Percentiles rank a stretch among this genome's conserved stretches.
Conservation (phyloP, 352 stramenopile genomes). For the Elongisporangium anandrum region DNA sequence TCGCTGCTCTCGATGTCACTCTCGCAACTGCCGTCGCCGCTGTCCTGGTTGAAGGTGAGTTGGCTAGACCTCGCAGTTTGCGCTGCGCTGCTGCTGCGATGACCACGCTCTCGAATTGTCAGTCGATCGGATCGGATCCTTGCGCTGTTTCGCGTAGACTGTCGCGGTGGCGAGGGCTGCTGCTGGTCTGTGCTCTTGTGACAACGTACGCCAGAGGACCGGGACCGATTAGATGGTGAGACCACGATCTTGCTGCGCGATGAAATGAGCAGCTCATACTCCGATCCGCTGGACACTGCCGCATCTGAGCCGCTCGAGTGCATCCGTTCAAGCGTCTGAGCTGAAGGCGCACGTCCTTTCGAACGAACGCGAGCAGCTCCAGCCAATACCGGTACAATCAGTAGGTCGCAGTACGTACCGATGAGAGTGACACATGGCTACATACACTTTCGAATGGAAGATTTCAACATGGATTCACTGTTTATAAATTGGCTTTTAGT, state of each 20-base stretch:
- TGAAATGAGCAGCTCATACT: constrained; percentile 55
- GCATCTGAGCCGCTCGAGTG: not conserved
- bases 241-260: constrained; percentile 58
- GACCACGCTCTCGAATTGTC: not conserved
- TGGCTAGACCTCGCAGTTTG: constrained; percentile 1
- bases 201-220: constrained; percentile 7
- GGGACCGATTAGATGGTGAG: constrained; percentile 29
- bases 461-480: not conserved
- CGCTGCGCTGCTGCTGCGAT: constrained; percentile 3
- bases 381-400: no score
- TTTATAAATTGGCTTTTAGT: no score
- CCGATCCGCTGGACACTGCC: not conserved
- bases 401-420: no score
- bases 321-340: not conserved
- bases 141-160: not conserved
- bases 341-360: not conserved
- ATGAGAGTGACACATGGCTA: not conserved
- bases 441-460: no score
- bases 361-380: not conserved
- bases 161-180: not conserved
- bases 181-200: not conserved
- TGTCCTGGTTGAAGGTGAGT: constrained; percentile 1
- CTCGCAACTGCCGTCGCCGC: constrained; percentile 1
- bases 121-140: constrained; percentile 1
- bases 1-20: constrained; percentile 3